These are phyloP conservation scores for Albugo candida DNA, from an alignment of 352 stramenopile species.

Conservation along the genomic window DNA sequence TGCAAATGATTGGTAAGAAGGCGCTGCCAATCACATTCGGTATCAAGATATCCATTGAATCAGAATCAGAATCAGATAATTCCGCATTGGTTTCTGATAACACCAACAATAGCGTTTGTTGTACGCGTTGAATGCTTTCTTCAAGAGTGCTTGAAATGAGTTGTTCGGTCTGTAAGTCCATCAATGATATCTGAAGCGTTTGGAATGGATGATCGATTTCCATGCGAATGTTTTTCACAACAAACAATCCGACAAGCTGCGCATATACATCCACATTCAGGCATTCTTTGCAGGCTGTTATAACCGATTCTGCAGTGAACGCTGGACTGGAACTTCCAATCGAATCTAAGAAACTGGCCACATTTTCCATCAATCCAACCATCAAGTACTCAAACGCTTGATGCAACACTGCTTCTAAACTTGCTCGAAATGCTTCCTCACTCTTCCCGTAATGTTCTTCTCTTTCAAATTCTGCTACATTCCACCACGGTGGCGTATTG, in stretches of 20 bases:
- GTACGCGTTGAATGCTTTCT: background rate
- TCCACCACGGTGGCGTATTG: conserved; percentile 82
- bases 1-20: conserved; percentile 84
- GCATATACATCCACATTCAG: conserved; percentile 74
- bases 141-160: background rate
- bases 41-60: conserved; percentile 6
- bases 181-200: conserved; percentile 34
- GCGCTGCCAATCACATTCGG: conserved; percentile 90
- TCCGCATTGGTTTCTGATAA: too few relatives aligned
- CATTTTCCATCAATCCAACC: conserved; percentile 36
- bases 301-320: conserved; percentile 19
- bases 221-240: conserved; percentile 95
- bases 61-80: too few relatives aligned
- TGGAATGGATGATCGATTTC: conserved; percentile 75
- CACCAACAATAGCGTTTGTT: too few relatives aligned
- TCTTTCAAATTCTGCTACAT: conserved; percentile 46
- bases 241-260: conserved; percentile 86
- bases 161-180: conserved; percentile 15
- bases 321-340: background rate
- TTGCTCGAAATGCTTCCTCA: conserved; percentile 35
- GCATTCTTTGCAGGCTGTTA: conserved; percentile 25
- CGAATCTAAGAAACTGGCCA: conserved; percentile 14
- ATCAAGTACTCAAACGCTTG: conserved; percentile 54
- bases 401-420: conserved; percentile 33
- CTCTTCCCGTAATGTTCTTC: conserved; percentile 42